phyloP scores from a whole-genome alignment of 306 rosid species.

The Castanopsis chinensis region DNA sequence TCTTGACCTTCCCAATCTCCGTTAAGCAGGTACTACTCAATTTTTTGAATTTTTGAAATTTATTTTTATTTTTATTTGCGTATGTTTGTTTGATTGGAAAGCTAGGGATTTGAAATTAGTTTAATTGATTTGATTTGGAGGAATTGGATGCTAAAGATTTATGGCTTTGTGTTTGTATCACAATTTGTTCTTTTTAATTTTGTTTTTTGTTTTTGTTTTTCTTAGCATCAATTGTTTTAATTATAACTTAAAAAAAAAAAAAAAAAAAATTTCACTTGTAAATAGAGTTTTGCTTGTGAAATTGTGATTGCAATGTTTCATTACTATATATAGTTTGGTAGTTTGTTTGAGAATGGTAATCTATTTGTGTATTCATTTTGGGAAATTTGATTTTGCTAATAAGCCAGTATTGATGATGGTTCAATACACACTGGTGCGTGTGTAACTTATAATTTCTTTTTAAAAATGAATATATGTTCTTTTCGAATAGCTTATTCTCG shows the following conservation, averaged over 20 bases:
- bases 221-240: neutral
- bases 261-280: too few species aligned
- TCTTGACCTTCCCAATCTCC: constrained; percentile 87
- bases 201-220: neutral
- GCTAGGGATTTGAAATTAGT: neutral
- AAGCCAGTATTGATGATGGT: too few species aligned
- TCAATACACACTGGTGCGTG: too few species aligned
- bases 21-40: constrained; percentile 73
- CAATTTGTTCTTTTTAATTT: neutral
- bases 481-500: too few species aligned
- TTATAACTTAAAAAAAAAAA: too few species aligned
- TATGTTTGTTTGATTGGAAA: neutral
- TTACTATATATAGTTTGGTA: neutral
- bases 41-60: neutral
- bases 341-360: neutral
- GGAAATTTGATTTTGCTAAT: too few species aligned
- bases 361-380: too few species aligned
- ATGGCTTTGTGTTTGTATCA: neutral
- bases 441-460: too few species aligned
- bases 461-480: too few species aligned
- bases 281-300: neutral
- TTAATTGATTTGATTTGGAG: neutral
- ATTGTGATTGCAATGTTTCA: neutral
- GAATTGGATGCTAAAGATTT: neutral
- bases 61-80: neutral